Evolutionary conservation across 2,329 filamentous ascomycete genomes (phyloP).

Genomic region (Fusarium avenaceum): DNA sequence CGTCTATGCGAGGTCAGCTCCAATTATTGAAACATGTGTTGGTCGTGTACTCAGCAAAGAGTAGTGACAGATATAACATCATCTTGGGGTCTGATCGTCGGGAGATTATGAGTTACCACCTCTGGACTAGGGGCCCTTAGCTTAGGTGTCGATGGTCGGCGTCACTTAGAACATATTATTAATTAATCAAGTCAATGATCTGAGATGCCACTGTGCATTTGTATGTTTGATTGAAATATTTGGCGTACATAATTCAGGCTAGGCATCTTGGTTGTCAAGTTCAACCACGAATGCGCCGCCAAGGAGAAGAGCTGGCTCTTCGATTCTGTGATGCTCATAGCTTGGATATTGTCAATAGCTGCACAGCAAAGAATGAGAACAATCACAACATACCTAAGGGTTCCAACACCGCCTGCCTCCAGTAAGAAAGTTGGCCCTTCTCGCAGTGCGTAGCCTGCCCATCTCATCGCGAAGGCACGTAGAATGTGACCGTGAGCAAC

Average conservation of each 20-base stretch:
- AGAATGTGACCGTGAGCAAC: constrained; percentile 94
- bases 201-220: not conserved
- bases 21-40: constrained; percentile 21
- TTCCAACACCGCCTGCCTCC: constrained; percentile 89
- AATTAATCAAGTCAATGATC: constrained; percentile 30
- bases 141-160: constrained; percentile 8
- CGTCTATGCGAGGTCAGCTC: constrained; percentile 31
- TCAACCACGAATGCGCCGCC: constrained; percentile 77
- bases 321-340: constrained; percentile 83
- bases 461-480: constrained; percentile 87
- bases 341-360: constrained; percentile 56
- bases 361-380: not conserved
- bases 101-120: constrained; percentile 26
- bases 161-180: constrained; percentile 16
- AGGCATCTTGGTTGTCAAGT: constrained; percentile 42
- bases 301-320: constrained; percentile 84
- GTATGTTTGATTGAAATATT: not conserved
- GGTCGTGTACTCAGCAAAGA: not conserved
- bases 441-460: constrained; percentile 79
- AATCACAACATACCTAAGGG: constrained; percentile 71
- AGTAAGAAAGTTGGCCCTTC: constrained; percentile 84
- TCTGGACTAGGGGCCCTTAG: constrained; percentile 22
- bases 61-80: constrained; percentile 20
- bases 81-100: constrained; percentile 22
- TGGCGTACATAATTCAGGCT: not conserved